Evolutionary conservation across 169 alveolate species (phyloP).

Genomic region (Cryptosporidium tyzzeri): DNA sequence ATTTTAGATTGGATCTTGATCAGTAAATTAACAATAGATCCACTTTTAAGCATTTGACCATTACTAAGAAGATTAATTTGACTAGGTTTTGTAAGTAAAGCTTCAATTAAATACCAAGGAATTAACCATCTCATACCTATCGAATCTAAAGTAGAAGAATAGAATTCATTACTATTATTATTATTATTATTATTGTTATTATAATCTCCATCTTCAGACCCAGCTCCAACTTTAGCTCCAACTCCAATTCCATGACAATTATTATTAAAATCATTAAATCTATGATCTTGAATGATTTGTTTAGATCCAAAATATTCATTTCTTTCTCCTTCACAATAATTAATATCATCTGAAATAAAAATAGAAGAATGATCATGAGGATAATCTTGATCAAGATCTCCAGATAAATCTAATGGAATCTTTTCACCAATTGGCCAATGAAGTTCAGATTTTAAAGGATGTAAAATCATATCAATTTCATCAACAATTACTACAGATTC

Average conservation of each 20-base stretch:
- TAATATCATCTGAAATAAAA: not conserved
- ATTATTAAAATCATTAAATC: too few relatives aligned
- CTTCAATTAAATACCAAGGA: constrained; percentile 89
- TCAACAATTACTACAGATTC: constrained; percentile 88
- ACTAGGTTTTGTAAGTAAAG: constrained; percentile 71
- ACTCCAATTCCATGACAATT: too few relatives aligned
- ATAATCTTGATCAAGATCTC: too few relatives aligned
- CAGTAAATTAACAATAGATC: not conserved
- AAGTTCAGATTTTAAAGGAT: constrained; percentile 92
- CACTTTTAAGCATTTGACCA: constrained; percentile 34
- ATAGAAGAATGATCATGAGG: not conserved
- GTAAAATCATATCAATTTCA: constrained; percentile 90
- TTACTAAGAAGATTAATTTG: constrained; percentile 4
- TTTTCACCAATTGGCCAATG: constrained; percentile 94
- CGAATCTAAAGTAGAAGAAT: not conserved
- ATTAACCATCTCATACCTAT: constrained; percentile 85
- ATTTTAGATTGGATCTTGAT: constrained; percentile 25
- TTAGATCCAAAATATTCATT: not conserved
- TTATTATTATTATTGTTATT: not conserved
- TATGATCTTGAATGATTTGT: not conserved
- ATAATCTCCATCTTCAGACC: not conserved
- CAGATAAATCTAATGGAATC: constrained; percentile 75
- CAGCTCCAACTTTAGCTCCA: too few relatives aligned
- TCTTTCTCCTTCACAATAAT: not conserved
- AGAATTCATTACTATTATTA: not conserved